Percentiles rank a stretch among this genome's conserved stretches.
These are phyloP conservation scores for Avena sativa DNA, from an alignment of 176 grass and related monocot species.

Conservation along the genomic window DNA sequence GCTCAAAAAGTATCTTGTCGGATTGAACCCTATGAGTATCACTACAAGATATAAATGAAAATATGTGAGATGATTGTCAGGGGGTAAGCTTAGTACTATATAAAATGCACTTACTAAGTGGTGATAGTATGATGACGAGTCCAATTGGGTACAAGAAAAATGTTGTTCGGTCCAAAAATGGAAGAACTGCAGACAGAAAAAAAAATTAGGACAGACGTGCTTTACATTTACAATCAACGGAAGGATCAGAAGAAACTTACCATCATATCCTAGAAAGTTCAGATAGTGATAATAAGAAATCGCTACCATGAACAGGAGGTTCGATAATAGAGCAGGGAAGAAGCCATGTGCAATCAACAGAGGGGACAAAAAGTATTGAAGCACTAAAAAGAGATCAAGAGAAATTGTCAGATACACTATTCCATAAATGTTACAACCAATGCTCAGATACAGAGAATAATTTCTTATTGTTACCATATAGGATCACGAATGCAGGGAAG, in stretches of 20 bases:
- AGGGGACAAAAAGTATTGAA: constrained; percentile 95
- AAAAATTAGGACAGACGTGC: constrained; percentile 11
- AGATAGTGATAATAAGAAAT: constrained; percentile 97
- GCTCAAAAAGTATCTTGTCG: constrained; percentile 88
- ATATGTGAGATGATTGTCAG: constrained; percentile 29
- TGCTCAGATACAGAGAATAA: constrained; percentile 22
- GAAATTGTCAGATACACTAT: constrained; percentile 32
- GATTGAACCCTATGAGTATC: constrained; percentile 93
- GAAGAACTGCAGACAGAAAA: constrained; percentile 68
- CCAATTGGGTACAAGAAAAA: constrained; percentile 99
- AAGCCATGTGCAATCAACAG: constrained; percentile 91
- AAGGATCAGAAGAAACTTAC: constrained; percentile 48
- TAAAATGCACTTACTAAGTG: constrained; percentile 77
- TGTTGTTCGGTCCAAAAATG: constrained; percentile 92
- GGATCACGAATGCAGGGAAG: constrained; percentile 93
- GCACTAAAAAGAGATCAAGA: constrained; percentile 52
- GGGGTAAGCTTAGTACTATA: background rate
- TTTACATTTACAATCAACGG: background rate
- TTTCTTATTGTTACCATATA: constrained; percentile 70
- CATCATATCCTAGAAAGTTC: constrained; percentile 98
- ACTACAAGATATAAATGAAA: constrained; percentile 51
- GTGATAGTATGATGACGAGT: constrained; percentile 86
- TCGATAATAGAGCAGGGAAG: constrained; percentile 84
- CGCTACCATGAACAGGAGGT: constrained; percentile 84
- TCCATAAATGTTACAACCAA: constrained; percentile 20